Evolutionary conservation across 257 asterid species (phyloP).

Genomic region (Linaria vulgaris): DNA sequence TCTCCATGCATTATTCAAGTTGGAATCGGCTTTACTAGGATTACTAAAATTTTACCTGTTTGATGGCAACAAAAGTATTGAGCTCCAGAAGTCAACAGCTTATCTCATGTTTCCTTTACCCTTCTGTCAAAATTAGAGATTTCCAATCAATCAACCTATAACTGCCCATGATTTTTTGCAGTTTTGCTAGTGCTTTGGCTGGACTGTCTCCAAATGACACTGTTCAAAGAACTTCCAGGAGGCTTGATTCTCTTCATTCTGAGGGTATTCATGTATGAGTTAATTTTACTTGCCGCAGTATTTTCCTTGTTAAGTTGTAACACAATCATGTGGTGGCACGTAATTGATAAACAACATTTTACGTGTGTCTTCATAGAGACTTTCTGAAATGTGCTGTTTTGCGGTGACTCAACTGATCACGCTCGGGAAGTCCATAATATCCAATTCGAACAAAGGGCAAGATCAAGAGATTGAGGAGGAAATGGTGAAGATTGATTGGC

Average conservation of each 20-base stretch:
- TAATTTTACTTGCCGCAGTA: slow-evolving; percentile 19
- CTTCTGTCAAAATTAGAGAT: neutral
- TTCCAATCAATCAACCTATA: slow-evolving; percentile 11
- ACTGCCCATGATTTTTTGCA: slow-evolving; percentile 33
- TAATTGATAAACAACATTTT: slow-evolving; percentile 24
- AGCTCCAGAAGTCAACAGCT: neutral
- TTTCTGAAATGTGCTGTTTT: slow-evolving; percentile 95
- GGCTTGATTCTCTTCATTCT: slow-evolving; percentile 94
- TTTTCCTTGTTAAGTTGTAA: slow-evolving; percentile 14
- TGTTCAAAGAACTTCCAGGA: slow-evolving; percentile 70
- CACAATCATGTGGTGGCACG: neutral
- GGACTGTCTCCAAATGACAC: slow-evolving; percentile 79
- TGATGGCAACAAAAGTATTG: neutral
- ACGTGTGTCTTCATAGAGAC: slow-evolving; percentile 54
- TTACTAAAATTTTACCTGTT: too few relatives aligned
- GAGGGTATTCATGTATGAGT: slow-evolving; percentile 92
- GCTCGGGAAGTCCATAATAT: slow-evolving; percentile 78
- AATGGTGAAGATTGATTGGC: slow-evolving; percentile 69
- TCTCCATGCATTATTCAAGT: too few relatives aligned
- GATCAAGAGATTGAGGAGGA: slow-evolving; percentile 59
- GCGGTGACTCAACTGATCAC: slow-evolving; percentile 77
- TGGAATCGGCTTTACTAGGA: too few relatives aligned
- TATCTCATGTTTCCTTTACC: neutral
- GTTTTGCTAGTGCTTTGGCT: slow-evolving; percentile 81
- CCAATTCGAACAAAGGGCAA: slow-evolving; percentile 55